Base-by-base conservation (phyloP, 2,329 filamentous ascomycete genomes). In the Plenodomus lindquistii region DNA sequence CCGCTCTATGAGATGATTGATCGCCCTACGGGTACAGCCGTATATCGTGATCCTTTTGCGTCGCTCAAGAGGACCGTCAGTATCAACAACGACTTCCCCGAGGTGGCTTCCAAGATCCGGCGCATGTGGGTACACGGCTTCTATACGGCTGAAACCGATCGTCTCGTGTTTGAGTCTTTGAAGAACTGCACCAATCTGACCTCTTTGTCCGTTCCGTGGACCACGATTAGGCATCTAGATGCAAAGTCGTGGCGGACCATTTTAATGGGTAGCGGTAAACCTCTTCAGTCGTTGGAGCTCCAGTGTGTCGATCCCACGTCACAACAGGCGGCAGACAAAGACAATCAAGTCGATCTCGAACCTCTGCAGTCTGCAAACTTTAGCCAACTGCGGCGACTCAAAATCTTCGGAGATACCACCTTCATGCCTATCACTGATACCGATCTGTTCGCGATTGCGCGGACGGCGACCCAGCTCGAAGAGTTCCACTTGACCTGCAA, bases 81-180 rank as follows among this genome's bases (percentile, higher is more conserved):
- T 27, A 74, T 81, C 19, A 77, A 81, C 59, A 64, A 68, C 29
- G 57, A 72, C 34, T 75, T 73, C 41, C 76, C 79, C 1, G 63
- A 71, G 22, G 68, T 80, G 9, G 78, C 78, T 2, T 67, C 70
- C 18, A 74, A 79, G 57, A 78, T 81, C 46, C 76, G 74, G 46
- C 76, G 79, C 38, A 72, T 82, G 59, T 81, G 79, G 78, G 80
- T 82, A 63, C 77, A 81, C 48, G 79, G 79, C 41, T 81, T 81
- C 63, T 77, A 81, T 65, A 75, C 74, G 6, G 72, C 75, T 39
- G 74, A 80, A 54, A 80, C 78, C 4, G 77, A 79, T 58, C 69
- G 71, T 22, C 69, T 78, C 50, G 76, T 82, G 42, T 77, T 80
- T 48, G 69, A 74, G 15, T 75, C 77, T 39, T 68, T 81, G 27